Conservation (phyloP, 1,284 basidiomycete species). For the Cutaneotrichosporon arboriforme region DNA sequence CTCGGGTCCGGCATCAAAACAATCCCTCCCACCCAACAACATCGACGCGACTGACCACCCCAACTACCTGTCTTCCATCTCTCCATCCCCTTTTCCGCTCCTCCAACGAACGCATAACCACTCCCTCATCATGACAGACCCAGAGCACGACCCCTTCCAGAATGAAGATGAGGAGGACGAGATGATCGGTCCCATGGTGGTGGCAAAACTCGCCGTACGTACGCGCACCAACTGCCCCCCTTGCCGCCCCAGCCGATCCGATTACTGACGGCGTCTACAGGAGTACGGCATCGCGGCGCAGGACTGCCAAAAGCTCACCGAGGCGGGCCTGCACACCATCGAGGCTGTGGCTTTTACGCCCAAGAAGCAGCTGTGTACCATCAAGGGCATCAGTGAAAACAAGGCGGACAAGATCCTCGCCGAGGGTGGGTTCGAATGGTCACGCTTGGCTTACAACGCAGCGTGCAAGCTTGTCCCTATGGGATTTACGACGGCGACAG, state of each 20-base stretch:
- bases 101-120: constrained; percentile 4
- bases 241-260: not conserved
- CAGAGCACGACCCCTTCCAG: constrained; percentile 38
- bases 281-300: constrained; percentile 75
- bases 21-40: not conserved
- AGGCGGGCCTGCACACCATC: constrained; percentile 87
- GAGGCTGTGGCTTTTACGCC: constrained; percentile 97
- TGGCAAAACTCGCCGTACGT: constrained; percentile 65
- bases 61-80: not conserved
- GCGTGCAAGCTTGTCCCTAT: constrained; percentile 94
- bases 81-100: not conserved
- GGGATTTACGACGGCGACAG: constrained; percentile 97
- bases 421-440: constrained; percentile 63
- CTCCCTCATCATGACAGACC: constrained; percentile 13
- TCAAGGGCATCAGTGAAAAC: constrained; percentile 96
- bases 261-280: not conserved
- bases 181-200: constrained; percentile 69
- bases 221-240: not conserved
- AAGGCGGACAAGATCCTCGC: constrained; percentile 95
- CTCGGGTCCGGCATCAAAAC: constrained; percentile 3
- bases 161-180: constrained; percentile 50
- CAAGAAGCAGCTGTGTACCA: constrained; percentile 82
- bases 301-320: constrained; percentile 93
- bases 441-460: constrained; percentile 47
- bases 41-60: not conserved